Evolutionary conservation across 2,329 filamentous ascomycete genomes (phyloP).

Genomic region (Colletotrichum agaves): DNA sequence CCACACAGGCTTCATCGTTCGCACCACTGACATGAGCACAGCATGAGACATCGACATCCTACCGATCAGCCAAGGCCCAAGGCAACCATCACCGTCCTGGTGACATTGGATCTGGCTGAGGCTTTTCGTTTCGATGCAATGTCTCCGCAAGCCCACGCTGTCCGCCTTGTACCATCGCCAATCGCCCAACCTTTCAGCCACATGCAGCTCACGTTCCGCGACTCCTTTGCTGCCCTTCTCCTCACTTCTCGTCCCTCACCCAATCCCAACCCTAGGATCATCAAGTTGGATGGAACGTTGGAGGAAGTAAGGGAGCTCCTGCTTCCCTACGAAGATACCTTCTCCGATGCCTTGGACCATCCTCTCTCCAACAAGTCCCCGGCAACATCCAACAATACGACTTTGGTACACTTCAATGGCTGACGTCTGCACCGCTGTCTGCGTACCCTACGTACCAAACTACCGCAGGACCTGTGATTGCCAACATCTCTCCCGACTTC

Average conservation of each 20-base stretch:
- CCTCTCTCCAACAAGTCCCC: neutral
- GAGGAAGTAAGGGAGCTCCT: neutral
- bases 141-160: neutral
- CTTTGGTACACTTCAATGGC: too few relatives aligned
- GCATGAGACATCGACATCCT: slow-evolving; percentile 12
- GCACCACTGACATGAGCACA: slow-evolving; percentile 8
- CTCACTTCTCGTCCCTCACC: slow-evolving; percentile 11
- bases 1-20: neutral
- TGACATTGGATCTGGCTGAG: slow-evolving; percentile 5
- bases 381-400: too few relatives aligned
- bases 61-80: neutral
- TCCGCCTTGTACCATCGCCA: slow-evolving; percentile 13
- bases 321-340: neutral
- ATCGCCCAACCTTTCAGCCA: slow-evolving; percentile 16
- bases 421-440: too few relatives aligned
- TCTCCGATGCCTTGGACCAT: neutral
- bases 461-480: neutral
- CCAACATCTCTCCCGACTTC: neutral
- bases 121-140: slow-evolving; percentile 13
- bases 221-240: slow-evolving; percentile 10
- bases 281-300: slow-evolving; percentile 10
- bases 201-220: neutral
- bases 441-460: too few relatives aligned
- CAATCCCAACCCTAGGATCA: slow-evolving; percentile 5
- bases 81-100: neutral